Evolutionary conservation across 1,284 basidiomycete species (phyloP), one percentile per base, ranked within the genome.

Genomic region (Boletellus dicymbophilus): DNA sequence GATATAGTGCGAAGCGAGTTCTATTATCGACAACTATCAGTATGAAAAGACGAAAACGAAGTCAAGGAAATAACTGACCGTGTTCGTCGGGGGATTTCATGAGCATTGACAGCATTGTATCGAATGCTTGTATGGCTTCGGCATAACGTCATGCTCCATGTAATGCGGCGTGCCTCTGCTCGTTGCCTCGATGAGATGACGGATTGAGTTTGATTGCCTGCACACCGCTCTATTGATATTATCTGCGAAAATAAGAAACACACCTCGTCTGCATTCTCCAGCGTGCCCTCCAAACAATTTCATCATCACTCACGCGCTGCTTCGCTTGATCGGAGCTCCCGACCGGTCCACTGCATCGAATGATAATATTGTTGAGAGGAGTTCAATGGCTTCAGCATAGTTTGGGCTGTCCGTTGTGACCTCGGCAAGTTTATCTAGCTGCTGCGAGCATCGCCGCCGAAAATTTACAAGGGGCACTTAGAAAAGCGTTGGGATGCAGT

Each of bases 261-360:
- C 44, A 62, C 58, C 4, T 26, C n/a, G 23, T 56, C 43, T 36
- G 58, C 60, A 12, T 59, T 58, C n/a, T 41, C 23, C 8, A 59
- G 21, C 1, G 57, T 57, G 15, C 27, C 34, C 10, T 47, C 48
- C 54, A 46, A 59, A 10, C 49, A 16, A 0, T 30, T 37, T 12
- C n/a, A 41, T 31, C 12, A 22, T 27, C 8, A n/a, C 16, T 7
- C 39, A 23, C 3, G 26, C 37, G 26, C 13, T 39, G 23, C 59
- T 58, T 23, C 57, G 53, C 30, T 54, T 59, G 40, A 57, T 37
- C n/a, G 49, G 28, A 8, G 36, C n/a, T n/a, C n/a, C n/a, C n/a
- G n/a, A n/a, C n/a, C n/a, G n/a, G n/a, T n/a, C n/a, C n/a, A n/a
- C n/a, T n/a, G n/a, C n/a, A n/a, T n/a, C n/a, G n/a, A n/a, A n/a